These are phyloP conservation scores for Rhizodiscina lignyota DNA, from an alignment of 495 filamentous ascomycete species.

Conservation along the genomic window DNA sequence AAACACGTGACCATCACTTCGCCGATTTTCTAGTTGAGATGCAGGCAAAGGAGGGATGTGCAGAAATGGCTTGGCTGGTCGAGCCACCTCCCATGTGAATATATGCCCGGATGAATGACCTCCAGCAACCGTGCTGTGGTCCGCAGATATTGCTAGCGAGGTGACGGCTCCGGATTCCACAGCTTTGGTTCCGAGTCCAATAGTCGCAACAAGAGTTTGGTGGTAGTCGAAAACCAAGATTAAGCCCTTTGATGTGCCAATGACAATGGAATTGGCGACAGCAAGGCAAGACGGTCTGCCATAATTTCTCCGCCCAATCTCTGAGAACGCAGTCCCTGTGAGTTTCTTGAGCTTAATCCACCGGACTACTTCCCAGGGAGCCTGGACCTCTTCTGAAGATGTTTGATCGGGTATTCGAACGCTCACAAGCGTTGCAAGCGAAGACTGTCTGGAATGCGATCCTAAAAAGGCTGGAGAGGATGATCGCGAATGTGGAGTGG, in stretches of 20 bases:
- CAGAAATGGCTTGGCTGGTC: slow-evolving; percentile 70
- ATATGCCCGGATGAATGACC: slow-evolving; percentile 85
- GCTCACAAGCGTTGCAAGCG: slow-evolving; percentile 33
- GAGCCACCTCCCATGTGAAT: slow-evolving; percentile 88
- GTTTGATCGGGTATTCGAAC: slow-evolving; percentile 34
- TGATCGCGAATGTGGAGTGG: slow-evolving; percentile 50
- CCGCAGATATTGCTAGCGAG: slow-evolving; percentile 77
- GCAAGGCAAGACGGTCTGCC: slow-evolving; percentile 78
- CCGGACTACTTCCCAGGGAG: slow-evolving; percentile 89
- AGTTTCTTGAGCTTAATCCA: slow-evolving; percentile 92
- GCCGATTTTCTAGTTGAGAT: slow-evolving; percentile 44
- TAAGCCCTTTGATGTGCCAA: slow-evolving; percentile 88
- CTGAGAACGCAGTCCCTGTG: slow-evolving; percentile 81
- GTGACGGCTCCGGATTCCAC: slow-evolving; percentile 81
- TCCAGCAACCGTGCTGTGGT: slow-evolving; percentile 77
- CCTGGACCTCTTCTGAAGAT: slow-evolving; percentile 45
- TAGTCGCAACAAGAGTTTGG: slow-evolving; percentile 81
- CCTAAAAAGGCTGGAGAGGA: slow-evolving; percentile 66
- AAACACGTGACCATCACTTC: slow-evolving; percentile 65
- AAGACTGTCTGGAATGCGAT: slow-evolving; percentile 63
- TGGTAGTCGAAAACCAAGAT: slow-evolving; percentile 94
- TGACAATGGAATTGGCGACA: slow-evolving; percentile 76
- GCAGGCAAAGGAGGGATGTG: slow-evolving; percentile 63
- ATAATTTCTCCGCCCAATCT: slow-evolving; percentile 82
- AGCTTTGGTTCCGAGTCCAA: slow-evolving; percentile 81